Evolutionary conservation across 208 protist genomes (phyloP).

Genomic region (Trichomonas tenax): DNA sequence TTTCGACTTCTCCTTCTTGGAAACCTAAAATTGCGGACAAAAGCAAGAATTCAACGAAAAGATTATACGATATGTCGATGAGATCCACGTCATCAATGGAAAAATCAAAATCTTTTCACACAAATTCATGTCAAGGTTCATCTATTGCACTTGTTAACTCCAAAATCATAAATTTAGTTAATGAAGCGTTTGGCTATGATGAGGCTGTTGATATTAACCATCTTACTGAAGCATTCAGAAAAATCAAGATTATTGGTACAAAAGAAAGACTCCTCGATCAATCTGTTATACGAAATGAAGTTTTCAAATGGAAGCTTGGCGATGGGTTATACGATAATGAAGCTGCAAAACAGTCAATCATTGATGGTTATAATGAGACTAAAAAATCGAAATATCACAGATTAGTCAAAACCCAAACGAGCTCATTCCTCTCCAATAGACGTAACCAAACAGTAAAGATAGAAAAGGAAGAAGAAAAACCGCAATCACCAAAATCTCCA

Average conservation of each 20-base stretch:
- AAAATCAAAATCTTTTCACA: not conserved
- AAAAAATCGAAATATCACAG: not conserved
- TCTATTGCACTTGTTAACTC: not conserved
- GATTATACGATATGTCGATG: not conserved
- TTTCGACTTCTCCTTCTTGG: not conserved
- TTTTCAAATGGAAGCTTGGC: not conserved
- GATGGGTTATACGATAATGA: not conserved
- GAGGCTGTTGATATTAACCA: not conserved
- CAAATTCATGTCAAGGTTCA: not conserved
- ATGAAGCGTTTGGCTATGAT: not conserved
- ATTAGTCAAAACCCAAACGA: not conserved
- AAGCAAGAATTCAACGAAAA: not conserved
- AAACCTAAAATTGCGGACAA: not conserved
- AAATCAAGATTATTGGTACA: not conserved
- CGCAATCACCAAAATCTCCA: not conserved
- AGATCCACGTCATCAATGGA: not conserved
- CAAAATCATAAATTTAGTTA: not conserved
- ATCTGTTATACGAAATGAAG: not conserved
- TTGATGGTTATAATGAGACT: not conserved
- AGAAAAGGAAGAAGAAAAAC: not conserved
- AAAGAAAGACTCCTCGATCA: not conserved
- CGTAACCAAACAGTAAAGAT: not conserved
- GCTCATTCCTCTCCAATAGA: not conserved
- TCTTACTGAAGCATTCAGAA: not conserved
- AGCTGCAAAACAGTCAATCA: not conserved